These are phyloP conservation scores for Rhynchosporium graminicola DNA, from an alignment of 2,329 filamentous ascomycete species.

Conservation along the genomic window DNA sequence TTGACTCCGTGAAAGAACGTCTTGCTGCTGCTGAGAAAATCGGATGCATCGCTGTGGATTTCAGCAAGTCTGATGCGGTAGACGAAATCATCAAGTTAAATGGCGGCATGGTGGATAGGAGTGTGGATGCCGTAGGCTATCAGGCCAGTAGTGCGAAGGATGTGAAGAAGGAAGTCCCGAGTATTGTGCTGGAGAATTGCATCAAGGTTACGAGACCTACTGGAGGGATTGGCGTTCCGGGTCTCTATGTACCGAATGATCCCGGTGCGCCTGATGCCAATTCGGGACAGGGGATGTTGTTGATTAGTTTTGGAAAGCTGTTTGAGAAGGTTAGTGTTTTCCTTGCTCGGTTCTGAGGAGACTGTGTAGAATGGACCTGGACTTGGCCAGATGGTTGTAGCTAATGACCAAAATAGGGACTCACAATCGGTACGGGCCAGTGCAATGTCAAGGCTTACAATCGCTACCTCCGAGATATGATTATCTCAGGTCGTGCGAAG, in stretches of 20 bases:
- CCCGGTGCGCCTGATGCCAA: constrained; percentile 64
- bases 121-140: constrained; percentile 67
- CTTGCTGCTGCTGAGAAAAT: constrained; percentile 61
- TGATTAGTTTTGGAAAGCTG: constrained; percentile 65
- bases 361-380: too few relatives aligned
- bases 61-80: constrained; percentile 59
- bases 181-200: constrained; percentile 46
- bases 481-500: constrained; percentile 63
- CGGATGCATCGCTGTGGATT: constrained; percentile 61
- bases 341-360: too few relatives aligned
- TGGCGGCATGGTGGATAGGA: constrained; percentile 61
- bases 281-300: constrained; percentile 62
- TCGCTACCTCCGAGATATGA: constrained; percentile 64
- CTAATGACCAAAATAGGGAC: constrained; percentile 45
- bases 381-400: background rate
- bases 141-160: constrained; percentile 59
- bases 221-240: constrained; percentile 39
- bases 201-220: constrained; percentile 36
- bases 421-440: constrained; percentile 61
- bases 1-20: constrained; percentile 63
- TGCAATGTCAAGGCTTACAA: constrained; percentile 72
- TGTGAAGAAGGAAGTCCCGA: constrained; percentile 60
- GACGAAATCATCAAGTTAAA: constrained; percentile 61
- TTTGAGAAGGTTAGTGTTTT: constrained; percentile 59
- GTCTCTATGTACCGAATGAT: constrained; percentile 47